Evolutionary conservation across 2,329 filamentous ascomycete genomes (phyloP).

Genomic region (Talaromyces sp.): DNA sequence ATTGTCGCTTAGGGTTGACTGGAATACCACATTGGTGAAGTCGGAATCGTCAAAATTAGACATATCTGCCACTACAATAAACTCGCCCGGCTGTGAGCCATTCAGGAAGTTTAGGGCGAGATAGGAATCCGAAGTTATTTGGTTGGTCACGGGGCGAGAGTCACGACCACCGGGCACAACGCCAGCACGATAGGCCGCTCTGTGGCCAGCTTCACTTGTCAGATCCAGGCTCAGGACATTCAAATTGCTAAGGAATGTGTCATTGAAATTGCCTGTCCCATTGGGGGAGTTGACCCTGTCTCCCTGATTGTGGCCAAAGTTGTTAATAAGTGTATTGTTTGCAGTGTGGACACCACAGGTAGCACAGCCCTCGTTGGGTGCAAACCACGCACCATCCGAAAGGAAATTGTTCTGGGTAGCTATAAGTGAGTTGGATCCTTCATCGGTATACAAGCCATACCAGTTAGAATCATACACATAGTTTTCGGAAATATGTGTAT

Average conservation of each 20-base stretch:
- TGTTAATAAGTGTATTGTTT: constrained; percentile 1
- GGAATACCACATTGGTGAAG: not conserved
- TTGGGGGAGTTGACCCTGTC: not conserved
- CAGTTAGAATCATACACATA: not conserved
- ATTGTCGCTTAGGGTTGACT: not conserved
- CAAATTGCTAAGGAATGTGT: not conserved
- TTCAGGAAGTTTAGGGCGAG: not conserved
- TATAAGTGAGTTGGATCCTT: not conserved
- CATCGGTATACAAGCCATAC: not conserved
- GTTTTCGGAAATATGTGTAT: constrained; percentile 1
- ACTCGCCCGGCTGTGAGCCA: not conserved
- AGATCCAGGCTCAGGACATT: not conserved
- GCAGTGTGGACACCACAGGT: constrained; percentile 1
- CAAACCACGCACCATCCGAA: not conserved
- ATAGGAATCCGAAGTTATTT: not conserved
- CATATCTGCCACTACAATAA: not conserved
- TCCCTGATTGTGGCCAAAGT: not conserved
- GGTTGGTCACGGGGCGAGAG: not conserved
- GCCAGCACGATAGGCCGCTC: constrained; percentile 2
- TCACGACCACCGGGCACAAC: not conserved
- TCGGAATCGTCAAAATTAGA: constrained; percentile 2
- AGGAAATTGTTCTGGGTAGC: not conserved
- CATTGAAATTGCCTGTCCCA: not conserved
- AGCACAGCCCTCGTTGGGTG: not conserved
- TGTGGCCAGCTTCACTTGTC: not conserved